Percentiles rank a stretch among this genome's conserved stretches.
Evolutionary conservation across 106 monocot species (phyloP).

Genomic region (Phalaenopsis aphrodite): DNA sequence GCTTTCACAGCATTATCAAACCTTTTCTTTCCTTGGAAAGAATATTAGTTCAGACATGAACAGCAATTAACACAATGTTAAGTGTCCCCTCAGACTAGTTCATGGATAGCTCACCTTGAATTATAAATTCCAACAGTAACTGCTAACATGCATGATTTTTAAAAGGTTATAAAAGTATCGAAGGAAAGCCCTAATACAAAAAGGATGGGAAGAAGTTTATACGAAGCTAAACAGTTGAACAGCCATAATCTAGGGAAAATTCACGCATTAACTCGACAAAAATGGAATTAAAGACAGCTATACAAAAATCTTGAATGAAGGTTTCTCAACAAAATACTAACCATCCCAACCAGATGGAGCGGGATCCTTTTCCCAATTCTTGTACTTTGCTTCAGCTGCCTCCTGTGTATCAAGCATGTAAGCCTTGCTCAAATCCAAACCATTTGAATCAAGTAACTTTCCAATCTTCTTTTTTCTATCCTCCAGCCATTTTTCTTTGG

Average conservation of each 20-base stretch:
- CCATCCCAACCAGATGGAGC: slow-evolving; percentile 98
- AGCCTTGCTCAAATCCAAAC: slow-evolving; percentile 84
- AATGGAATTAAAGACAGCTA: neutral
- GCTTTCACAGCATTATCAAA: neutral
- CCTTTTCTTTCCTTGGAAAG: neutral
- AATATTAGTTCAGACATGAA: neutral
- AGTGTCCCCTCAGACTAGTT: too few species aligned
- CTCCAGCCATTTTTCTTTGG: slow-evolving; percentile 93
- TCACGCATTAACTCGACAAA: neutral
- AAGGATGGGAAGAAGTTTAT: too few species aligned
- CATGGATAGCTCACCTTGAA: too few species aligned
- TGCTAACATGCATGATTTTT: neutral
- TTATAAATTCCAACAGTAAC: neutral
- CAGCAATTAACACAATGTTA: neutral
- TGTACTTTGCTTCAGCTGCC: slow-evolving; percentile 81
- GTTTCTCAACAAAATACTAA: slow-evolving; percentile 17
- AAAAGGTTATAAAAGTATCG: neutral
- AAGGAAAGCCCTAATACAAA: neutral
- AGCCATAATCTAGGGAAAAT: neutral
- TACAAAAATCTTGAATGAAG: neutral
- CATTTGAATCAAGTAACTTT: slow-evolving; percentile 93
- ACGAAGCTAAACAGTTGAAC: neutral
- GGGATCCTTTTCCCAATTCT: slow-evolving; percentile 99
- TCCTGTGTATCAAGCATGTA: slow-evolving; percentile 99
- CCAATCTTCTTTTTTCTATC: slow-evolving; percentile 97